Evolutionary conservation across 176 grass and related monocot species (phyloP), one percentile per base, ranked within the genome.

Genomic region (Bromus sterilis): DNA sequence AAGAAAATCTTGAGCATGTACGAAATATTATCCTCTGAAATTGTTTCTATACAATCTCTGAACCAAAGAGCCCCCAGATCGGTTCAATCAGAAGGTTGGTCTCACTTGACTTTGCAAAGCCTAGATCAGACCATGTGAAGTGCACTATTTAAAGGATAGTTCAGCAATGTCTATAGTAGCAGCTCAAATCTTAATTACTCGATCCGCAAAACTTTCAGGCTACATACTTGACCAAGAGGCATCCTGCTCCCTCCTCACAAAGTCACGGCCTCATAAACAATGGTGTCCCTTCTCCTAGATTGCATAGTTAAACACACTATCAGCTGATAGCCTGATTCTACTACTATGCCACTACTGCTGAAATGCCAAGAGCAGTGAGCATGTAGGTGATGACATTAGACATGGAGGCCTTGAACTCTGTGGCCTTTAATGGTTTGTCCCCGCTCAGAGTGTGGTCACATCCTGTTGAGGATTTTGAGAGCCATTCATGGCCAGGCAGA

Each of bases 361-460:
- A 67, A 74, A 24, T 35, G 56, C 78, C 60, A n/a, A 76, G 55
- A 81, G 60, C 68, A 79, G 48, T 79, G 55, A 74, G 66, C 36
- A 78, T 81, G 44, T 78, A 78, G 77, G 83, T 85, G 66, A 89
- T 75, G 78, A 67, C 76, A 66, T 77, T 86, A 74, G 78, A 83
- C 76, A 66, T 67, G 58, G 72, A 91, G 82, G 56, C 86, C 88
- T 94, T 86, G 82, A 68, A 91, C 71, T 89, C 59, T 75, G 85
- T 80, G 76, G 79, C 61, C 66, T 89, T 91, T 56, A 94, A 94
- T 91, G 82, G 51, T 63, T 91, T 94, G 88, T 91, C 75, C 78
- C 70, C 78, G 56, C n/a, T 30, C 85, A 83, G 76, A 86, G 92
- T 89, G 64, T 84, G 55, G 92, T 91, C 92, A 91, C 89, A 87